These are phyloP conservation scores for Climacium dendroides DNA, from an alignment of 225 moss, liverwort and hornwort species.

Conservation along the genomic window DNA sequence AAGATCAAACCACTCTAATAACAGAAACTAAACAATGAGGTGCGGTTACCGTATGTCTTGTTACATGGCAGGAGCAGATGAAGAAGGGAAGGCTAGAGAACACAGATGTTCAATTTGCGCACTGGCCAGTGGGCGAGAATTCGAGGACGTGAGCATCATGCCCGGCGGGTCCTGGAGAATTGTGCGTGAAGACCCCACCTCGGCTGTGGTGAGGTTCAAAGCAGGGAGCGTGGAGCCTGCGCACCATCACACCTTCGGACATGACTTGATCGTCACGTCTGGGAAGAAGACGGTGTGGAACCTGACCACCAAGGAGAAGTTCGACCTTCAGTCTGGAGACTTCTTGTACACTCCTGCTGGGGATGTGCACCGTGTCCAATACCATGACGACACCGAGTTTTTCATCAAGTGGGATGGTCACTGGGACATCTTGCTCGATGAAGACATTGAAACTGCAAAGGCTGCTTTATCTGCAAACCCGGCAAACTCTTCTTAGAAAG, in stretches of 20 bases:
- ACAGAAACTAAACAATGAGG: background rate
- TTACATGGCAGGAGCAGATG: background rate
- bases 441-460: conserved; percentile 30
- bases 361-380: conserved; percentile 41
- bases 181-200: conserved; percentile 38
- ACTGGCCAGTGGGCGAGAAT: conserved; percentile 26
- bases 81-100: background rate
- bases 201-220: conserved; percentile 38
- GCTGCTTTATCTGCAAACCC: conserved; percentile 8
- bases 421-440: conserved; percentile 46
- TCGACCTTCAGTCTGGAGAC: conserved; percentile 19
- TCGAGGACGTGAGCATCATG: conserved; percentile 43
- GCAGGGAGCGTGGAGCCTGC: conserved; percentile 44
- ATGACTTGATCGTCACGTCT: conserved; percentile 29
- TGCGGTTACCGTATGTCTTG: background rate
- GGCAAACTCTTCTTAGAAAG: background rate
- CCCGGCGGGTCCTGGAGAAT: conserved; percentile 41
- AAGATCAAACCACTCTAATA: too few species aligned
- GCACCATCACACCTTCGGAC: conserved; percentile 48
- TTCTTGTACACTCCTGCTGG: conserved; percentile 49
- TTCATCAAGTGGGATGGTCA: conserved; percentile 48
- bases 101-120: conserved; percentile 17
- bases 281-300: conserved; percentile 57
- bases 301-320: conserved; percentile 28
- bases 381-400: conserved; percentile 46